phyloP scores from a whole-genome alignment of 2,329 filamentous ascomycete genomes.

The Sporothrix protearum region DNA sequence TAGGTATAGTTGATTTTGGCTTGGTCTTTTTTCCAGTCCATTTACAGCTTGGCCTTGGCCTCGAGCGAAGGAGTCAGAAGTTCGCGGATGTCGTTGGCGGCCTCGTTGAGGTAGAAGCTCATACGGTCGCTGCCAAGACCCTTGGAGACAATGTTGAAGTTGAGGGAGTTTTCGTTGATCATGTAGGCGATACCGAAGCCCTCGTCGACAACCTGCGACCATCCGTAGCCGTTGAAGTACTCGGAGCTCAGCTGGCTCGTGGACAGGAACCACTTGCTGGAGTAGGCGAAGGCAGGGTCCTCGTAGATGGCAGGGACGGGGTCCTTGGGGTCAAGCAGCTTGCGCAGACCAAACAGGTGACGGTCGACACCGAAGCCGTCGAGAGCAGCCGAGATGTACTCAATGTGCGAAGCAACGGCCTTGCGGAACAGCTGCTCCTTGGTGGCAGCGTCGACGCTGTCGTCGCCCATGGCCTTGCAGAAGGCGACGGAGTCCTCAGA shows the following conservation, averaged over 20 bases:
- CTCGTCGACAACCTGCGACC: constrained; percentile 94
- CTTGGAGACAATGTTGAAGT: constrained; percentile 98
- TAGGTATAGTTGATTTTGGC: not conserved
- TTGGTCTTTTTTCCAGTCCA: too few species aligned
- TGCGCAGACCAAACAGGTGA: constrained; percentile 96
- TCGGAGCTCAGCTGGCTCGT: constrained; percentile 89
- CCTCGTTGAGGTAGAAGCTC: constrained; percentile 95
- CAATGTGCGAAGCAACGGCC: constrained; percentile 75
- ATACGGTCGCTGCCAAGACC: constrained; percentile 84
- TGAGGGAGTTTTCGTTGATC: constrained; percentile 57
- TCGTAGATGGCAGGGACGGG: constrained; percentile 77
- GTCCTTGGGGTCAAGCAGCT: constrained; percentile 76
- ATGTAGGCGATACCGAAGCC: constrained; percentile 99
- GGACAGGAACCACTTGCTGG: constrained; percentile 81
- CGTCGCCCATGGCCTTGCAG: constrained; percentile 80
- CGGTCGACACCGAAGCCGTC: constrained; percentile 93
- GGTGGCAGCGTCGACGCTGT: constrained; percentile 44
- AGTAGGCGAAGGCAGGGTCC: constrained; percentile 83
- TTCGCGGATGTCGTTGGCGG: constrained; percentile 83
- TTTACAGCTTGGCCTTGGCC: constrained; percentile 82
- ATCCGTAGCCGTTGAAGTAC: constrained; percentile 98
- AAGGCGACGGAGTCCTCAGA: constrained; percentile 89
- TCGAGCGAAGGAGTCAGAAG: constrained; percentile 77
- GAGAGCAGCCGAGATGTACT: constrained; percentile 85
- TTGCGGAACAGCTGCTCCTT: constrained; percentile 74